Percentiles rank a stretch among this genome's conserved stretches.
phyloP scores from a whole-genome alignment of 2,329 filamentous ascomycete species.

The Penicillium sp. region DNA sequence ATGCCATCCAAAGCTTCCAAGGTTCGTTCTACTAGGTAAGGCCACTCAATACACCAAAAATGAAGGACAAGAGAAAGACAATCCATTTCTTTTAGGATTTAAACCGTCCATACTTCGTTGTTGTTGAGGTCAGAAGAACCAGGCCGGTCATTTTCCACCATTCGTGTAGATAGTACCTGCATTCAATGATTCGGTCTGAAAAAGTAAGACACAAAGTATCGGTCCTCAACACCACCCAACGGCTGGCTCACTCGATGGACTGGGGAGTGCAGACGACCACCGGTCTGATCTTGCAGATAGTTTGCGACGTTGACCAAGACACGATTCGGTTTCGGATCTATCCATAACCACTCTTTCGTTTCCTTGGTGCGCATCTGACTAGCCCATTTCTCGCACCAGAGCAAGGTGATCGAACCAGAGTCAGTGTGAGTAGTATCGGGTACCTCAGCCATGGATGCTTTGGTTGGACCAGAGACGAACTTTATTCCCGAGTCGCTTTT shows the following conservation, averaged over 20 bases:
- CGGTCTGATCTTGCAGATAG: slow-evolving; percentile 23
- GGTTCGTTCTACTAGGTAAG: too few species aligned
- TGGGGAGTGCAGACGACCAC: slow-evolving; percentile 22
- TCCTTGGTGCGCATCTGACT: slow-evolving; percentile 13
- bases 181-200: slow-evolving; percentile 21
- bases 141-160: too few species aligned
- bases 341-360: slow-evolving; percentile 17
- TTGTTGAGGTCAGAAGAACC: too few species aligned
- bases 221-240: slow-evolving; percentile 19
- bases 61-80: too few species aligned
- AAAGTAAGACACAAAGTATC: slow-evolving; percentile 28
- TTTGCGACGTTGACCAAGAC: slow-evolving; percentile 28
- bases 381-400: slow-evolving; percentile 20
- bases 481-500: slow-evolving; percentile 13
- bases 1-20: too few species aligned
- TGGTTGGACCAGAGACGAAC: slow-evolving; percentile 16
- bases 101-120: too few species aligned
- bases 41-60: too few species aligned
- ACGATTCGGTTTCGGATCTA: slow-evolving; percentile 15
- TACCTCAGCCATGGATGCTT: slow-evolving; percentile 4
- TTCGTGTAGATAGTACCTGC: too few species aligned
- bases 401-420: slow-evolving; percentile 16
- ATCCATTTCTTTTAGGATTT: too few species aligned
- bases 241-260: slow-evolving; percentile 27
- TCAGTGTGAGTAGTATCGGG: slow-evolving; percentile 20